A percentile compares a stretch with the other conserved stretches of the same genome.
Evolutionary conservation across 2,329 filamentous ascomycete species (phyloP).

Genomic region (Curvularia spicifera): DNA sequence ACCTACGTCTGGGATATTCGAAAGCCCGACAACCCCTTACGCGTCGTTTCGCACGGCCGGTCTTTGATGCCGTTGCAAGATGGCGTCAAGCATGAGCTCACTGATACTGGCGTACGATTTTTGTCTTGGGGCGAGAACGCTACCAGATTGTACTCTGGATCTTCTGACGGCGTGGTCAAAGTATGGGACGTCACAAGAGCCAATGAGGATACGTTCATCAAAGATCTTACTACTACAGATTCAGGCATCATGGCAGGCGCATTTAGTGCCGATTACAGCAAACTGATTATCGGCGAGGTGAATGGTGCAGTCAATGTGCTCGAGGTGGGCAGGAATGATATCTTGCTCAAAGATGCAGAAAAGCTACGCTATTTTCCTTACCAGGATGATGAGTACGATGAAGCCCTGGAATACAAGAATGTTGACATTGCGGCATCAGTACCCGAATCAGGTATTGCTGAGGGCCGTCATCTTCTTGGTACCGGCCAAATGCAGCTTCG

Average conservation of each 20-base stretch:
- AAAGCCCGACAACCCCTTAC: constrained; percentile 53
- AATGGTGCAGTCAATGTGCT: constrained; percentile 62
- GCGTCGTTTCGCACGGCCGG: constrained; percentile 58
- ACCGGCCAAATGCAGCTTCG: constrained; percentile 44
- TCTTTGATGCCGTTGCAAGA: constrained; percentile 59
- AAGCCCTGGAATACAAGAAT: background rate
- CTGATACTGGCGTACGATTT: constrained; percentile 65
- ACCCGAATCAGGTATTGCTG: constrained; percentile 35
- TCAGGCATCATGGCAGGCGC: constrained; percentile 65
- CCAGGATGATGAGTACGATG: constrained; percentile 11
- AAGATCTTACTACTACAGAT: constrained; percentile 57
- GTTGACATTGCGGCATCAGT: background rate
- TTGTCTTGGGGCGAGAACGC: constrained; percentile 62
- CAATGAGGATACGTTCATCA: constrained; percentile 58
- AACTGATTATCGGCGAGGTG: constrained; percentile 64
- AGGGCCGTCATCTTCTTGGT: constrained; percentile 38
- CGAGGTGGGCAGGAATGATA: constrained; percentile 49
- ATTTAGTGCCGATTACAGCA: constrained; percentile 62
- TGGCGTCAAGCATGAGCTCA: constrained; percentile 53
- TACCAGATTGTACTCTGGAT: constrained; percentile 63
- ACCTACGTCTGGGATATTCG: constrained; percentile 68
- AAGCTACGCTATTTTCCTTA: constrained; percentile 41
- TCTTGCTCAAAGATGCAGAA: constrained; percentile 35
- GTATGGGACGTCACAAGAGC: constrained; percentile 64
- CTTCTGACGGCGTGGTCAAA: constrained; percentile 66